Base-by-base conservation (phyloP, 2,329 filamentous ascomycete genomes). In the Lachnellula hyalina region DNA sequence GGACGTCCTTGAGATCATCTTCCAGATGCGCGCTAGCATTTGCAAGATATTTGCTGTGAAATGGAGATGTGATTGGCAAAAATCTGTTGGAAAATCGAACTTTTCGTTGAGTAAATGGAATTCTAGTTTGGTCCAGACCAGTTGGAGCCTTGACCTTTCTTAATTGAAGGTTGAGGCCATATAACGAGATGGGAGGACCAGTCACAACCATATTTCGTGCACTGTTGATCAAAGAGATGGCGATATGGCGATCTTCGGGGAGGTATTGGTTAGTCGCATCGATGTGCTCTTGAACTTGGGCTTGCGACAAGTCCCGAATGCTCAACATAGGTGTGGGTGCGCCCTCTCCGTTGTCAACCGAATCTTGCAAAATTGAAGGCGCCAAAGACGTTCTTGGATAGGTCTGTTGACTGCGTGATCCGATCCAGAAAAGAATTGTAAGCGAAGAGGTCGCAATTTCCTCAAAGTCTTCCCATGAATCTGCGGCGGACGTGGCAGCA, bases 341-440 rank as follows among this genome's bases (percentile, higher is more conserved):
- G n/a, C 95, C 95, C 75, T 99, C 94, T 51, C 94, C 93, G 71
- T 94, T 86, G 70, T 96, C 93, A 62, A 90, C 81, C 1, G 94
- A 96, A 73, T 99, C 94, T 70, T 93, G 90, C 52, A 99, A 81
- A 68, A 93, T 90, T 45, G 84, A 89, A 0, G 94, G 95, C 3
- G 92, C 90, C 66, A 99, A 81, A 35, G 94, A 97, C 3, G 94
- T 99, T 64, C 89, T 85, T 40, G 94, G 95, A 74, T 96, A 99
- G 2, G 92, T 92, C 73, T 99, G 94, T 73, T 99, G 94, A 72
- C 93, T 96, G 68, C 94, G 87, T 58, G 93, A 86, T 70, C 95
- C 94, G 63, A 99, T 96, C 94, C 94, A 99, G 80, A 99, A 99
- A 32, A 99, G 86, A 67, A 96, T 90, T 32, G 89, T 94, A 61